These are phyloP conservation scores for Tetracladium marchalianum DNA, from an alignment of 495 filamentous ascomycete genomes.

Conservation along the genomic window DNA sequence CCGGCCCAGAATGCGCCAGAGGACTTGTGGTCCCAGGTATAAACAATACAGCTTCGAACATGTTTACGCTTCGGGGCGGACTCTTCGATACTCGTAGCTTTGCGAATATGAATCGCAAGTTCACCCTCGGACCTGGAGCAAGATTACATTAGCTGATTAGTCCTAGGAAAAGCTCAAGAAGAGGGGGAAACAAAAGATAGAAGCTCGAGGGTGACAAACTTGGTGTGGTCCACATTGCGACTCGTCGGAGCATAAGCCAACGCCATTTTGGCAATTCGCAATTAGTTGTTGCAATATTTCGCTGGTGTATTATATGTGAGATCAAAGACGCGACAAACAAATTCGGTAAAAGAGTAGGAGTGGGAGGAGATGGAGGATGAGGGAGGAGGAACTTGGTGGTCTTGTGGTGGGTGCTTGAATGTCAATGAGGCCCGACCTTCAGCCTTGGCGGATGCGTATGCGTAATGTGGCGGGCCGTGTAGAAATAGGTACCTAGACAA, in stretches of 20 bases:
- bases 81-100: slow-evolving; percentile 93
- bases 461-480: too few relatives aligned
- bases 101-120: slow-evolving; percentile 89
- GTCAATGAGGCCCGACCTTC: too few relatives aligned
- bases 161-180: neutral
- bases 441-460: too few relatives aligned
- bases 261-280: slow-evolving; percentile 7
- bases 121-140: slow-evolving; percentile 76
- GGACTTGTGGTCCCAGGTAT: slow-evolving; percentile 99
- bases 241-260: slow-evolving; percentile 12
- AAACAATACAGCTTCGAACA: slow-evolving; percentile 96
- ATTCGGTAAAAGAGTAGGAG: too few relatives aligned
- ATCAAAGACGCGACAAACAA: too few relatives aligned
- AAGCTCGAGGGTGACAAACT: slow-evolving; percentile 11
- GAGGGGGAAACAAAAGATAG: neutral
- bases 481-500: too few relatives aligned
- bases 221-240: slow-evolving; percentile 20
- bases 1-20: slow-evolving; percentile 93
- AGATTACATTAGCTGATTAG: neutral
- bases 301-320: too few relatives aligned
- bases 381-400: too few relatives aligned
- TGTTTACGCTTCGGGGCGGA: slow-evolving; percentile 97
- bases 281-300: too few relatives aligned
- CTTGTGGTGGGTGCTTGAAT: too few relatives aligned
- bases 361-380: too few relatives aligned